phyloP scores from a whole-genome alignment of 2,329 filamentous ascomycete species.

The Aureobasidium sp. region DNA sequence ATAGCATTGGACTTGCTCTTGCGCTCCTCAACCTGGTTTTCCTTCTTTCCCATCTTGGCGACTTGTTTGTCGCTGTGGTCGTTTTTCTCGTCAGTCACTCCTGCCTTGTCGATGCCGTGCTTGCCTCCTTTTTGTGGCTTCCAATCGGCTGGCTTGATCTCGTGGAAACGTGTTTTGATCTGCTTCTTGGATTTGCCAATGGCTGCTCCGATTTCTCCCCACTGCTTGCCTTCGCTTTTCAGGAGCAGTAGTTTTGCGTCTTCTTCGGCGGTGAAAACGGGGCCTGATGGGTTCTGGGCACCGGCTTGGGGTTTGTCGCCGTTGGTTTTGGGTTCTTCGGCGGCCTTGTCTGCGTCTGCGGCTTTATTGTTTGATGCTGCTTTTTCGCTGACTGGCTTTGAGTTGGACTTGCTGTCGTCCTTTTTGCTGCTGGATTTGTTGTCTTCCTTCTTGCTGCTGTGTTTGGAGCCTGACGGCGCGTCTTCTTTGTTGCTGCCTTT shows the following conservation, averaged over 20 bases:
- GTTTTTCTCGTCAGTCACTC: constrained; percentile 13
- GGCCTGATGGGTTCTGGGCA: neutral
- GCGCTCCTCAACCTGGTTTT: neutral
- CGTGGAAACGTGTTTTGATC: constrained; percentile 24
- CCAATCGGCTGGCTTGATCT: constrained; percentile 26
- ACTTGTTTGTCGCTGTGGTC: neutral
- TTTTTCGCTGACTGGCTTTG: neutral
- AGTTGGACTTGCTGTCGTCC: neutral
- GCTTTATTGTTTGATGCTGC: neutral
- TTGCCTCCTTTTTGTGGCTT: neutral
- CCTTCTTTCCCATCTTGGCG: constrained; percentile 15
- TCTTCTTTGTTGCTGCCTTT: neutral
- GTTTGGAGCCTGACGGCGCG: neutral
- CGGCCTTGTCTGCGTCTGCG: neutral
- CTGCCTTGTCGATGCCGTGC: neutral
- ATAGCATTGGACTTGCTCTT: neutral
- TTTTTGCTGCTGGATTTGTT: neutral
- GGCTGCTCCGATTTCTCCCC: constrained; percentile 24
- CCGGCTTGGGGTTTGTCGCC: neutral
- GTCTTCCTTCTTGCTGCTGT: too few species aligned
- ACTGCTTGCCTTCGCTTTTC: constrained; percentile 24
- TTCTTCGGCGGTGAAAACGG: constrained; percentile 29
- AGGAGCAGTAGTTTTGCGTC: constrained; percentile 32
- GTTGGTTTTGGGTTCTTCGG: neutral
- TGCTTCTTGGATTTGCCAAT: constrained; percentile 16